Percentiles rank a stretch among this genome's conserved stretches.
Evolutionary conservation across 257 asterid species (phyloP).

Genomic region (Euphrasia confusa): DNA sequence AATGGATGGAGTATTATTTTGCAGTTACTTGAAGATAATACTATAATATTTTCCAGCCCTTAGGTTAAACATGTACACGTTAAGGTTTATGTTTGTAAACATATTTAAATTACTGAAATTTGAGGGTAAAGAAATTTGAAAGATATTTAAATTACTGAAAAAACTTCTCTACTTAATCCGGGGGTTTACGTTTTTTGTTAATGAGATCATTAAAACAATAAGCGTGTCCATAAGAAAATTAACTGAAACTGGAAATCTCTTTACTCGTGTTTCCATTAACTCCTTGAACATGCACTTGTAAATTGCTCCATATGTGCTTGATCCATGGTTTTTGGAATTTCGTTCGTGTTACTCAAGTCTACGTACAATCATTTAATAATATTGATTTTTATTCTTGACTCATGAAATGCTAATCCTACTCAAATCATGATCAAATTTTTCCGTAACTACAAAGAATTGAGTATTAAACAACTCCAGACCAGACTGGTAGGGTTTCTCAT

Average conservation of each 20-base stretch:
- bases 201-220: neutral
- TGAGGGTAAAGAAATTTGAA: neutral
- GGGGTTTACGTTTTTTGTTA: neutral
- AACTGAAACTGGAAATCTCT: slow-evolving; percentile 3
- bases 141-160: neutral
- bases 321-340: neutral
- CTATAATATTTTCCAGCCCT: neutral
- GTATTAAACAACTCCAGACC: neutral
- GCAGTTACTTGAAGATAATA: neutral
- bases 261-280: neutral
- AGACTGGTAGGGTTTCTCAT: neutral
- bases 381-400: neutral
- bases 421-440: neutral
- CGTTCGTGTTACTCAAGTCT: neutral
- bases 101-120: neutral
- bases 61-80: neutral
- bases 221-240: neutral
- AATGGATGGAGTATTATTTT: neutral
- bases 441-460: neutral
- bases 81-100: neutral
- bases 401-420: neutral
- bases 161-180: neutral
- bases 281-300: neutral
- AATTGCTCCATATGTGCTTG: neutral
- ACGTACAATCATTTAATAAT: neutral